Evolutionary conservation across 208 protist species (phyloP).

Genomic region (Acanthamoeba castellanii): DNA sequence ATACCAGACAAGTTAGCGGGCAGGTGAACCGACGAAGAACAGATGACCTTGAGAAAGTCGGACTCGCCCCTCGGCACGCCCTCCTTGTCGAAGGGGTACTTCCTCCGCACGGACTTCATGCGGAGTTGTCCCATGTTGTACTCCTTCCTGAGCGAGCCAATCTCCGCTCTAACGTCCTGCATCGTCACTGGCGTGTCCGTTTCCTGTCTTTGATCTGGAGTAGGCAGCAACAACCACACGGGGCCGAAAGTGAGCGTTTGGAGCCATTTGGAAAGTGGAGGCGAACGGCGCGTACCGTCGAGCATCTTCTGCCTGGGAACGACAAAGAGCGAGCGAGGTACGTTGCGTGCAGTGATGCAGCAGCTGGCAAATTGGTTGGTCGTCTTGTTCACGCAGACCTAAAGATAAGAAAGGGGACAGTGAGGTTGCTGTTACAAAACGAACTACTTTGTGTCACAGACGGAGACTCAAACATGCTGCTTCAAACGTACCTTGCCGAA

Average conservation of each 20-base stretch:
- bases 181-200: conserved; percentile 66
- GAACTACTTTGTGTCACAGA: background rate
- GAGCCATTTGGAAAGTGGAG: background rate
- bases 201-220: conserved; percentile 54
- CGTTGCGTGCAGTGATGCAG: conserved; percentile 52
- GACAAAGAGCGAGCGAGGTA: conserved; percentile 46
- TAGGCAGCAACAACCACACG: background rate
- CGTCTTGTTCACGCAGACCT: conserved; percentile 60
- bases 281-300: conserved; percentile 7
- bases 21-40: background rate
- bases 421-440: background rate
- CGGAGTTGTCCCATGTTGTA: conserved; percentile 62
- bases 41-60: conserved; percentile 73
- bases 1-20: conserved; percentile 57
- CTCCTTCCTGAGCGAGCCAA: background rate
- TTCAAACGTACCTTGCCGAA: conserved; percentile 69
- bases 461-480: background rate
- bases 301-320: conserved; percentile 58
- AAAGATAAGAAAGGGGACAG: background rate
- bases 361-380: conserved; percentile 65
- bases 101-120: conserved; percentile 17
- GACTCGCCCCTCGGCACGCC: conserved; percentile 39
- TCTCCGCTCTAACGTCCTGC: conserved; percentile 54
- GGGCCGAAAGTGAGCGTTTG: background rate
- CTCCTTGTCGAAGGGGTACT: conserved; percentile 68